Base-by-base conservation (phyloP, 306 rosid genomes). In the Lathyrus aphaca region DNA sequence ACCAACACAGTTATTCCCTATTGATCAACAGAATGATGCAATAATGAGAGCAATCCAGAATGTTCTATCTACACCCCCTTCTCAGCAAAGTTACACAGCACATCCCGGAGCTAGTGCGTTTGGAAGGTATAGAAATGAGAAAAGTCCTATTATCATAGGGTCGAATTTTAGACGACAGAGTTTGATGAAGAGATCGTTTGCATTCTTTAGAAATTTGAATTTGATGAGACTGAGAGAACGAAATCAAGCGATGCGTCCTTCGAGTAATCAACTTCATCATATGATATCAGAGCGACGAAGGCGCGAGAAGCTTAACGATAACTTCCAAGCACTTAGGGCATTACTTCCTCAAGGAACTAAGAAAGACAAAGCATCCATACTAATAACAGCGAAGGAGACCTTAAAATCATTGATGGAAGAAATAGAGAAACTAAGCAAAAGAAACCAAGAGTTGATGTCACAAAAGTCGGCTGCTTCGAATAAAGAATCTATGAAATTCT, bases 311-410 rank as follows among this genome's bases (percentile, higher is more conserved):
- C 82, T 94, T 49, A 94, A 88, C 32, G 89, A 88, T 51, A 90
- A 89, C 79, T 94, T 94, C 27, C 95, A 81, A 44, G 79, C 85
- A 10, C 87, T 94, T 78, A 72, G 87, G 79, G 46, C 96, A 10
- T 66, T 88, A 5, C 97, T 94, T 56, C 97, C 97, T 16, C 86
- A 86, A 0, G 95, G 87, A 82, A 90, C 97, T 15, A 94, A 94
- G 98, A 93, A 88, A 85, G 96, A 93, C 74, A 90, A 87, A 79
- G 93, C 86, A 1, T 89, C 98, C 0, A 83, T 93, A 56, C 90
- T 93, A 3, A 79, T 74, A 75, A 59, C 84, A 2, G 89, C 96
- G 18, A 90, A 74, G 84, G 96, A 93, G 68, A 80, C 75, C 64
- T 43, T 93, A 80, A 77, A 72, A 4, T 75, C 82, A 0, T 82